These are phyloP conservation scores for Hysterium pulicare DNA, from an alignment of 2,329 filamentous ascomycete genomes.

Conservation along the genomic window DNA sequence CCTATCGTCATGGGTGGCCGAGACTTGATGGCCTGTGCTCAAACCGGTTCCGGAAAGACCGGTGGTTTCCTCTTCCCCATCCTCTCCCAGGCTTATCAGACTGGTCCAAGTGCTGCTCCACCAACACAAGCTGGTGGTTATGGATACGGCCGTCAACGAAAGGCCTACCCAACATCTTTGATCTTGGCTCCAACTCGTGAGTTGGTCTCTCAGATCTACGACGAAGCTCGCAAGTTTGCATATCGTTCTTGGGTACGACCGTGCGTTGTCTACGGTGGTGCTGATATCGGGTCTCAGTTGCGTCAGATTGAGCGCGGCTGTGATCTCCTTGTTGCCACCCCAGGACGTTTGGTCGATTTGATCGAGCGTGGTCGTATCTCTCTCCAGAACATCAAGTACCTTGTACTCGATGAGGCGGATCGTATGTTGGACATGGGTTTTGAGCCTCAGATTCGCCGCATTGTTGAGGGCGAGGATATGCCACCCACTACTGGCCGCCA, in stretches of 20 bases:
- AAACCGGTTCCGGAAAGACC: conserved; percentile 99
- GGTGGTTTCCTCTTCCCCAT: conserved; percentile 99
- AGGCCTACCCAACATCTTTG: conserved; percentile 93
- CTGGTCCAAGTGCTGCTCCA: conserved; percentile 72
- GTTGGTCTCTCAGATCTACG: conserved; percentile 97
- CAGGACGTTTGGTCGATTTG: conserved; percentile 93
- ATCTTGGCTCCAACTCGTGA: conserved; percentile 97
- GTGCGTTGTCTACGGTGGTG: conserved; percentile 98
- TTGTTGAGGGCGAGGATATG: conserved; percentile 99
- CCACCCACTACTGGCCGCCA: conserved; percentile 77
- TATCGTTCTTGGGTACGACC: conserved; percentile 99
- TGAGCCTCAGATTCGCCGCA: conserved; percentile 97
- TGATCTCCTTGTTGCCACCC: conserved; percentile 94
- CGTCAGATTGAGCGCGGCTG: conserved; percentile 97
- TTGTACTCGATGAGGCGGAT: conserved; percentile 98
- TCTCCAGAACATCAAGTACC: conserved; percentile 97
- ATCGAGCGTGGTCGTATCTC: conserved; percentile 99
- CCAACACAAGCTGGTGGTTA: conserved; percentile 58
- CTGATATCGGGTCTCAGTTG: conserved; percentile 96
- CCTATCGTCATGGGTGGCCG: conserved; percentile 97
- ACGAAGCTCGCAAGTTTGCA: conserved; percentile 95
- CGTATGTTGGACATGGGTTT: conserved; percentile 99
- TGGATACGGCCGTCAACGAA: conserved; percentile 86
- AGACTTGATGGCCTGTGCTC: conserved; percentile 98
- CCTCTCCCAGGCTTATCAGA: conserved; percentile 92